Base-by-base conservation (phyloP, 345 rosid species). In the Passiflora organensis region DNA sequence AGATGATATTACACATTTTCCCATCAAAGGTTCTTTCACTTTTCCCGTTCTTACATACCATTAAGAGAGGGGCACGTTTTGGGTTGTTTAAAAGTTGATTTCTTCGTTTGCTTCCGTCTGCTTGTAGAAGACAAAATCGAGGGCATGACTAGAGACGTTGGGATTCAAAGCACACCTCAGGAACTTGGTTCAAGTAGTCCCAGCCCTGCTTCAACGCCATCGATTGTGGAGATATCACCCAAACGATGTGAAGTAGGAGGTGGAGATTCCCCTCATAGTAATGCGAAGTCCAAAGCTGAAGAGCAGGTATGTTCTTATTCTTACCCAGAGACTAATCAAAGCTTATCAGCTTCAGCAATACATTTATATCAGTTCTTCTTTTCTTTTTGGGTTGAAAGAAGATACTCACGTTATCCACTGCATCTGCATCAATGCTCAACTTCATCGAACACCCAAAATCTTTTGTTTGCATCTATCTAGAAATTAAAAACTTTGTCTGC, bases 191-290 rank as follows among this genome's bases (percentile, higher is more conserved):
- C 85, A 34, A 63, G 75, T 9, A 80, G 87, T 18, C 76, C 80
- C 13, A 89, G 86, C 77, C 94, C 95, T 23, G 65, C 86, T 32
- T 77, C 85, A n/a, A 86, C 96, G 13, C 96, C 97, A 59, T 64
- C 91, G 19, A 76, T 85, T 52, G 60, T 49, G 14, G 93, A 88
- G 71, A 60, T 76, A 43, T 61, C 76, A 2, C 54, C 78, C 32
- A 77, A 66, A 69, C 41, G 67, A 53, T 65, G 84, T 48, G 86
- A 66, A 51, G 67, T 69, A 62, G 81, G 65, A 64, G 69, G 51
- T 48, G 77, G 57, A 61, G 90, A 82, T 32, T 77, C 89, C 16
- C 72, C 86, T 12, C 66, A 59, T 59, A 71, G 62, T 23, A 62
- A 47, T 54, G 55, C 71, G 25, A 79, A 56, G 22, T 13, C 70